phyloP scores from a whole-genome alignment of 202 grass and related monocot species.

The Setaria italica region DNA sequence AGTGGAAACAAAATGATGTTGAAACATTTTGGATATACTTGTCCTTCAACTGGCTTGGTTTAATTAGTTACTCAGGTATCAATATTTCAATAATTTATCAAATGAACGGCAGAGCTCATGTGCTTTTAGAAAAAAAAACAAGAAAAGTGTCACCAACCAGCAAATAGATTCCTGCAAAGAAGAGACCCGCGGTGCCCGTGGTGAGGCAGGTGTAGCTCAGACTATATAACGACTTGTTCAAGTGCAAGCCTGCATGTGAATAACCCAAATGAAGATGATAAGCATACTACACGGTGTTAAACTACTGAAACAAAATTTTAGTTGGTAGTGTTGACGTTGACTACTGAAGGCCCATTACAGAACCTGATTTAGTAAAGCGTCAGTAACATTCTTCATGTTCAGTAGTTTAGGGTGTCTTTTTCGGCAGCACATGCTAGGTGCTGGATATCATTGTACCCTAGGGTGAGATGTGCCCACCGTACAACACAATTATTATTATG shows the following conservation, averaged over 20 bases:
- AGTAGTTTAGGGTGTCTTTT: neutral
- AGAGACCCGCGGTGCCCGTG: constrained; percentile 63
- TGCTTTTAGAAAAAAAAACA: no score
- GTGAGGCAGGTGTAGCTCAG: constrained; percentile 81
- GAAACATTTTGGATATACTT: neutral
- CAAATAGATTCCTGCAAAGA: constrained; percentile 65
- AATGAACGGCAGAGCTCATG: neutral
- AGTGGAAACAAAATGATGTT: neutral
- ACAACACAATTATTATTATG: neutral
- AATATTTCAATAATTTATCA: no score
- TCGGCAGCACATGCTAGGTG: neutral
- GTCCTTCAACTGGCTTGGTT: neutral
- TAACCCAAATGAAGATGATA: neutral
- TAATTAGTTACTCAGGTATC: neutral
- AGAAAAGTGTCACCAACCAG: constrained; percentile 52
- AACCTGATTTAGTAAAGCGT: no score
- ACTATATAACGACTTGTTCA: constrained; percentile 88
- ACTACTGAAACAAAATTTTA: no score
- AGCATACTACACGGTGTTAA: neutral
- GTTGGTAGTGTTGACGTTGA: no score
- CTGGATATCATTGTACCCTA: neutral
- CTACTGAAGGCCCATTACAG: no score
- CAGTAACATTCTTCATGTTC: neutral
- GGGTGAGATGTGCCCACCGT: neutral
- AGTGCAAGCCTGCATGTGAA: constrained; percentile 12